phyloP scores from a whole-genome alignment of 139 green algal genomes.

The Monoraphidium neglectum region DNA sequence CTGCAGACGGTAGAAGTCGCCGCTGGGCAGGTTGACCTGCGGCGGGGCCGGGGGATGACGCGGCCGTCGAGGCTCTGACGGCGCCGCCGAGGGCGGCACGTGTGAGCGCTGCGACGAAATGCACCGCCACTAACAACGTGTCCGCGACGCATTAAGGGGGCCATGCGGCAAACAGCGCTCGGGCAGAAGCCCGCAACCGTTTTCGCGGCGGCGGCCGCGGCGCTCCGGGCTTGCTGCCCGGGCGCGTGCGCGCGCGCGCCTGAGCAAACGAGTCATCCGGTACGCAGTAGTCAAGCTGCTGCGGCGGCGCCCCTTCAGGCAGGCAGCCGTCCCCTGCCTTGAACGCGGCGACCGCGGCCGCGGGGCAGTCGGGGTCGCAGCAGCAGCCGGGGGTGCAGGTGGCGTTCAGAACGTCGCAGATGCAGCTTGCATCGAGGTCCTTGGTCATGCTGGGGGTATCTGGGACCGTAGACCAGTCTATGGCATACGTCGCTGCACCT shows the following conservation, averaged over 20 bases:
- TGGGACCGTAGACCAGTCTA: constrained; percentile 34
- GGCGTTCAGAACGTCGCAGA: constrained; percentile 33
- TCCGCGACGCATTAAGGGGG: too few species aligned
- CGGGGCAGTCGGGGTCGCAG: constrained; percentile 47
- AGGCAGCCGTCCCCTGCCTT: constrained; percentile 25
- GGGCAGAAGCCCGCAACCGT: too few species aligned
- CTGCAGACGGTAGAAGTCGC: constrained; percentile 38
- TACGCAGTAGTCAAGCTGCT: constrained; percentile 46
- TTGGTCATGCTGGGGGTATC: not conserved
- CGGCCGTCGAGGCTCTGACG: too few species aligned
- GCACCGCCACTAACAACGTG: too few species aligned
- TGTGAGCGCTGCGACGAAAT: too few species aligned
- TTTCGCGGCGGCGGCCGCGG: too few species aligned
- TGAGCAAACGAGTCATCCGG: constrained; percentile 26
- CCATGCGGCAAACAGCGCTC: too few species aligned
- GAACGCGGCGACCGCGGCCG: constrained; percentile 11
- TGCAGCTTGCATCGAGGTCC: constrained; percentile 49
- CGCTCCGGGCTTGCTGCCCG: too few species aligned
- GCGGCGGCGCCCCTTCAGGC: constrained; percentile 29
- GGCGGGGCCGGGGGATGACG: too few species aligned
- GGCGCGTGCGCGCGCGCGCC: constrained; percentile 22
- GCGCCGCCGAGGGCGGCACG: too few species aligned
- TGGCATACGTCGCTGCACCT: constrained; percentile 8
- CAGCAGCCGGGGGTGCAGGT: constrained; percentile 50
- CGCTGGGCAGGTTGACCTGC: constrained; percentile 56